Evolutionary conservation across 345 rosid species (phyloP).

Genomic region (Eucalyptus sp.): DNA sequence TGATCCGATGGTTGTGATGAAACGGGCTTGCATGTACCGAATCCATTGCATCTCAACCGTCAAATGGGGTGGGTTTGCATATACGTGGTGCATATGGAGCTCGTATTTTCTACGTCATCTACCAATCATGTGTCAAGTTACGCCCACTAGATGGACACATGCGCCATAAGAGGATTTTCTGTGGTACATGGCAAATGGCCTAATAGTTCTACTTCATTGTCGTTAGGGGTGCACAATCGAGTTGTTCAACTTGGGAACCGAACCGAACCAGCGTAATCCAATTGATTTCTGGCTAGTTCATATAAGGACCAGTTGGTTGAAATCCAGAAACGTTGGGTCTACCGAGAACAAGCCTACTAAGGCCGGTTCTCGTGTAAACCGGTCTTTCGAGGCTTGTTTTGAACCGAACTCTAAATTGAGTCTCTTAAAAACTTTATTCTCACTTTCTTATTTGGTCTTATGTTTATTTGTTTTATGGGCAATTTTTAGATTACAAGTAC

Average conservation of each 20-base stretch:
- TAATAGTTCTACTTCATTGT: accelerated
- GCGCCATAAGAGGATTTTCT: neutral
- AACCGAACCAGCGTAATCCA: neutral
- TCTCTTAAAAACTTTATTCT: neutral
- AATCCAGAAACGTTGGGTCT: neutral
- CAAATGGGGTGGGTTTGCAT: neutral
- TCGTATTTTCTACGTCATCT: neutral
- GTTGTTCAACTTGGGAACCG: accelerated
- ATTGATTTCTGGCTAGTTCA: neutral
- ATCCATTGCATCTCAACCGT: neutral
- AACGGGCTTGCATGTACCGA: neutral
- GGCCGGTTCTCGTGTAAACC: neutral
- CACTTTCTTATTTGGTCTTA: neutral
- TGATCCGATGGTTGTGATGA: neutral
- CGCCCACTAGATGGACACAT: neutral
- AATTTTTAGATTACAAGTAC: neutral
- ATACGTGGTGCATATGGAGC: neutral
- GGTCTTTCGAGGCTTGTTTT: neutral
- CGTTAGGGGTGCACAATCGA: neutral
- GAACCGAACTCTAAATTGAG: neutral
- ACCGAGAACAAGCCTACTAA: neutral
- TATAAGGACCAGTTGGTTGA: neutral
- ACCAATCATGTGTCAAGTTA: neutral
- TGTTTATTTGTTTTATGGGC: neutral
- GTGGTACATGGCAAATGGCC: neutral